These are phyloP conservation scores for Chlorencoelia australis DNA, from an alignment of 2,329 filamentous ascomycete species.

Conservation along the genomic window DNA sequence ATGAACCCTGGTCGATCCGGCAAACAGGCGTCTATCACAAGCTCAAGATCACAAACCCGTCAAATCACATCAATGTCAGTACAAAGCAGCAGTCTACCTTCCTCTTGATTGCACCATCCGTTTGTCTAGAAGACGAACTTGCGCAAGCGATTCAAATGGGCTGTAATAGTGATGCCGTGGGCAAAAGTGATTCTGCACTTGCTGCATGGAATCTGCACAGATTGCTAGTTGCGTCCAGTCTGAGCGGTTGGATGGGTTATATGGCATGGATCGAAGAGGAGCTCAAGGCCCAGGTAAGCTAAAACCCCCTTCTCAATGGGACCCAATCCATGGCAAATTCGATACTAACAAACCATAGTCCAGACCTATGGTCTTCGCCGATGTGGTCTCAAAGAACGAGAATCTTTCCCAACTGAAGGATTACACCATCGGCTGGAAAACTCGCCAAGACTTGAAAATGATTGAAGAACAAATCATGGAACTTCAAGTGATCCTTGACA, in stretches of 20 bases:
- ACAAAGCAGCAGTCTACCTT: constrained; percentile 4
- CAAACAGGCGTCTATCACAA: constrained; percentile 30
- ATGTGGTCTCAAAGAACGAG: constrained; percentile 7
- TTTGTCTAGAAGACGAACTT: constrained; percentile 4
- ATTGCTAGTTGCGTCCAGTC: constrained; percentile 12
- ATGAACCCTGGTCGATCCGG: constrained; percentile 29
- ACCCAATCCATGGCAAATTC: too few species aligned
- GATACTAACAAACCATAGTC: too few species aligned
- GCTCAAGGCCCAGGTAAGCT: constrained; percentile 8
- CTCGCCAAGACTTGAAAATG: constrained; percentile 16
- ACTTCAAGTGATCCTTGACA: constrained; percentile 13
- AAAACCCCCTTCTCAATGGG: too few species aligned
- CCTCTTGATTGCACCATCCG: constrained; percentile 12
- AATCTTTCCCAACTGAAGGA: constrained; percentile 11
- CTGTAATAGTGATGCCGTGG: too few species aligned
- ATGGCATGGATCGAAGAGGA: constrained; percentile 12
- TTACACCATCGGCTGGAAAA: constrained; percentile 12
- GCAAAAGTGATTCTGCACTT: not conserved
- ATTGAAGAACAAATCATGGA: constrained; percentile 17
- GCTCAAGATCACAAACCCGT: not conserved
- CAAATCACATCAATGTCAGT: not conserved
- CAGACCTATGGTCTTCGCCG: constrained; percentile 6
- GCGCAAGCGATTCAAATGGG: not conserved
- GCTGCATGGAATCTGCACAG: constrained; percentile 12
- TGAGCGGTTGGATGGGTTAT: constrained; percentile 15